A percentile compares a stretch with the other conserved stretches of the same genome.
Evolutionary conservation across 495 filamentous ascomycete genomes (phyloP).

Genomic region (Coniosporium apollinis): DNA sequence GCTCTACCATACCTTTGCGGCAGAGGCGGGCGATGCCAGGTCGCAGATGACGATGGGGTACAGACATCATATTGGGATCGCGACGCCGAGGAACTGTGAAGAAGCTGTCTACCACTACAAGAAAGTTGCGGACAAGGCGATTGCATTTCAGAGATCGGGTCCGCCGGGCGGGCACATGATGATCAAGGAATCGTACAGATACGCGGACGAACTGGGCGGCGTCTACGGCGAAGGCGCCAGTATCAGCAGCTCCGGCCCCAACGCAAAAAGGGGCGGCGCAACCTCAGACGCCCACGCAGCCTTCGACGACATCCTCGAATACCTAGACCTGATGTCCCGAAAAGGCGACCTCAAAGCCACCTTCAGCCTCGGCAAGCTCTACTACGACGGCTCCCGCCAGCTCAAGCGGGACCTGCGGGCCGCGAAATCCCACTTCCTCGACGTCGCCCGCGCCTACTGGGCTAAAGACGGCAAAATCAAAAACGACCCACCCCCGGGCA

Average conservation of each 20-base stretch:
- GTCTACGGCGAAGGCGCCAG: conserved; percentile 93
- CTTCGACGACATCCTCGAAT: conserved; percentile 87
- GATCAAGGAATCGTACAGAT: conserved; percentile 53
- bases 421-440: conserved; percentile 69
- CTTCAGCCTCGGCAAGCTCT: conserved; percentile 69
- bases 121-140: conserved; percentile 82
- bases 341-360: conserved; percentile 89
- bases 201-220: conserved; percentile 80
- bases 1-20: conserved; percentile 88
- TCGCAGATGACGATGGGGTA: conserved; percentile 92
- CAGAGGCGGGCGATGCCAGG: conserved; percentile 61
- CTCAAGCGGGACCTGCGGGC: conserved; percentile 54
- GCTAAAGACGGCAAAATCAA: conserved; percentile 50
- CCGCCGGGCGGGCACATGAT: conserved; percentile 79
- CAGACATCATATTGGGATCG: conserved; percentile 73
- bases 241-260: conserved; percentile 74
- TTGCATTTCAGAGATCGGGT: conserved; percentile 67
- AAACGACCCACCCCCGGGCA: conserved; percentile 29
- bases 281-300: conserved; percentile 62
- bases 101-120: conserved; percentile 78
- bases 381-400: conserved; percentile 74
- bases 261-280: conserved; percentile 52
- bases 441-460: conserved; percentile 78
- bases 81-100: conserved; percentile 71
- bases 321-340: conserved; percentile 79